phyloP scores from a whole-genome alignment of 2,329 filamentous ascomycete species.

The Fusarium nelsonii region DNA sequence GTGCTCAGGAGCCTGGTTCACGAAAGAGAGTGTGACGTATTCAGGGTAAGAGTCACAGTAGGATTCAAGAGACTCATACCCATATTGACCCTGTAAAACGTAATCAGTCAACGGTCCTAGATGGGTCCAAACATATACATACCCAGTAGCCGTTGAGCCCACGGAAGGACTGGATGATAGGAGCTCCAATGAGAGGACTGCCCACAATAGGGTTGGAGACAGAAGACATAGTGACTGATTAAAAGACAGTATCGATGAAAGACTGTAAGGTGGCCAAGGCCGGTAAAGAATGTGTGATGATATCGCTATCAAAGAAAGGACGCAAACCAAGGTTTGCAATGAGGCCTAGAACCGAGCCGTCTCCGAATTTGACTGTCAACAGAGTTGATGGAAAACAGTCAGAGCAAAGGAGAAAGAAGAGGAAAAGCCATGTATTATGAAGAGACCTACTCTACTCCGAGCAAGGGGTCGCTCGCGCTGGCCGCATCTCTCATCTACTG shows the following conservation, averaged over 20 bases:
- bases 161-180: slow-evolving; percentile 44
- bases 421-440: slow-evolving; percentile 18
- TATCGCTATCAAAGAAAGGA: slow-evolving; percentile 55
- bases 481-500: slow-evolving; percentile 18
- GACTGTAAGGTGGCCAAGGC: slow-evolving; percentile 54
- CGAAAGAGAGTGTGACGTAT: slow-evolving; percentile 56
- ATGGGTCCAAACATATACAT: slow-evolving; percentile 12
- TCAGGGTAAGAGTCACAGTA: slow-evolving; percentile 56
- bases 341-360: slow-evolving; percentile 50
- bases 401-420: slow-evolving; percentile 20
- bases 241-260: slow-evolving; percentile 42
- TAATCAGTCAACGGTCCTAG: not conserved
- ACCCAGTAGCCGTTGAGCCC: slow-evolving; percentile 59
- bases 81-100: slow-evolving; percentile 53
- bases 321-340: slow-evolving; percentile 55
- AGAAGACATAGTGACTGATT: slow-evolving; percentile 39
- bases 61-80: slow-evolving; percentile 49
- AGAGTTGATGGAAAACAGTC: slow-evolving; percentile 38
- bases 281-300: slow-evolving; percentile 50
- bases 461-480: slow-evolving; percentile 10
- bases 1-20: slow-evolving; percentile 56
- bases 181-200: not conserved
- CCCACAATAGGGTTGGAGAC: slow-evolving; percentile 25
- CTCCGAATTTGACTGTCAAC: slow-evolving; percentile 45
- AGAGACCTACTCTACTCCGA: slow-evolving; percentile 2